Evolutionary conservation across 495 filamentous ascomycete species (phyloP).

Genomic region (Daldinia loculata): DNA sequence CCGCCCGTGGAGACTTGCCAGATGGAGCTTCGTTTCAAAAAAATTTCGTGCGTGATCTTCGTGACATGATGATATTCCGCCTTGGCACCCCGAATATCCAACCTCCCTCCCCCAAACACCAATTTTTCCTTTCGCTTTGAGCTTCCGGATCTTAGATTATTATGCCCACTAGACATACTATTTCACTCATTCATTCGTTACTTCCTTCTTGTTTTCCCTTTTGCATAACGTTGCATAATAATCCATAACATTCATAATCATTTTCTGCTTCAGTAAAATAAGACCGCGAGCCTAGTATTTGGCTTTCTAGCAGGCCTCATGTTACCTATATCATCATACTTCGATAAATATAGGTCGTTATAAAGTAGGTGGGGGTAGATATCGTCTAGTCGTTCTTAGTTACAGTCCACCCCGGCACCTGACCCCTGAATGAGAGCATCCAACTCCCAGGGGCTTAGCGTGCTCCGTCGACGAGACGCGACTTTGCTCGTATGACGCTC

Average conservation of each 20-base stretch:
- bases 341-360: neutral
- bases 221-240: neutral
- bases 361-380: neutral
- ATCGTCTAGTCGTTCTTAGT: neutral
- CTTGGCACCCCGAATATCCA: neutral
- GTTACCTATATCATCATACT: neutral
- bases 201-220: constrained; percentile 1
- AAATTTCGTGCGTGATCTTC: constrained; percentile 5
- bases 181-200: constrained; percentile 9
- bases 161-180: constrained; percentile 6
- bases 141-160: constrained; percentile 1
- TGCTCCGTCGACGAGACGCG: constrained; percentile 69
- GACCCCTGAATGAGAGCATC: constrained; percentile 64
- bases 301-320: neutral
- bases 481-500: constrained; percentile 52
- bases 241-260: neutral
- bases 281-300: neutral
- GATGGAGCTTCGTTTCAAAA: neutral
- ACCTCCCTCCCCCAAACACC: neutral
- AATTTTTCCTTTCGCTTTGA: constrained; percentile 6
- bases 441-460: constrained; percentile 75
- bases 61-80: neutral
- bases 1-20: constrained; percentile 1
- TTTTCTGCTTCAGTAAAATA: neutral
- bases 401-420: constrained; percentile 1